These are phyloP conservation scores for Populus simonii DNA, from an alignment of 345 rosid species.

Conservation along the genomic window DNA sequence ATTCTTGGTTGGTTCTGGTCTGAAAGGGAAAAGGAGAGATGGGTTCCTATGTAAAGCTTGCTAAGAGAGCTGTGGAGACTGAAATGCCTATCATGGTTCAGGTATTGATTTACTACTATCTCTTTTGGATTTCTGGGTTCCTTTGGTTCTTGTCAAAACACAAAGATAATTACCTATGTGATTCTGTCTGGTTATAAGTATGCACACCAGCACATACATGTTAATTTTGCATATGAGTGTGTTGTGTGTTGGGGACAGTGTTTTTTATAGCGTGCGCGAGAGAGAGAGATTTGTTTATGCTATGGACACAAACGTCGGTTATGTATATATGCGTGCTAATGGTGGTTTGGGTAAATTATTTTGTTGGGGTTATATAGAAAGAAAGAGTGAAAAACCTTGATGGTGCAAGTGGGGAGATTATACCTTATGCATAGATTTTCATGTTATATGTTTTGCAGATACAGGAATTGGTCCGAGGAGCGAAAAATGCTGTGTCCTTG, in stretches of 20 bases:
- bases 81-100: conserved; percentile 83
- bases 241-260: background rate
- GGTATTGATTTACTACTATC: conserved; percentile 37
- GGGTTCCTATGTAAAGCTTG: conserved; percentile 80
- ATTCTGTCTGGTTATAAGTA: background rate
- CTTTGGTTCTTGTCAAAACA: background rate
- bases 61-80: conserved; percentile 75
- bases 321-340: background rate
- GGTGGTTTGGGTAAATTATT: background rate
- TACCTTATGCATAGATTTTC: background rate
- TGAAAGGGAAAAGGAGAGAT: conserved; percentile 34
- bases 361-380: background rate
- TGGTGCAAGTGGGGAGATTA: conserved; percentile 12
- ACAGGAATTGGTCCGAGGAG: conserved; percentile 67
- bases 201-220: background rate
- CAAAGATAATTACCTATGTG: background rate
- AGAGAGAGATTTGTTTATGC: background rate
- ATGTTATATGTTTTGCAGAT: conserved; percentile 49
- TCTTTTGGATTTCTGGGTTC: conserved; percentile 13
- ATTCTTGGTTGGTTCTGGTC: conserved; percentile 15
- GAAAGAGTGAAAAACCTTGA: background rate
- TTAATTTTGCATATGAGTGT: background rate
- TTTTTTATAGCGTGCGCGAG: background rate
- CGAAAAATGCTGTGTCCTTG: conserved; percentile 62
- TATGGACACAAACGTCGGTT: background rate